phyloP scores from a whole-genome alignment of 2,329 filamentous ascomycete species.

The Plenodomus lindquistii region DNA sequence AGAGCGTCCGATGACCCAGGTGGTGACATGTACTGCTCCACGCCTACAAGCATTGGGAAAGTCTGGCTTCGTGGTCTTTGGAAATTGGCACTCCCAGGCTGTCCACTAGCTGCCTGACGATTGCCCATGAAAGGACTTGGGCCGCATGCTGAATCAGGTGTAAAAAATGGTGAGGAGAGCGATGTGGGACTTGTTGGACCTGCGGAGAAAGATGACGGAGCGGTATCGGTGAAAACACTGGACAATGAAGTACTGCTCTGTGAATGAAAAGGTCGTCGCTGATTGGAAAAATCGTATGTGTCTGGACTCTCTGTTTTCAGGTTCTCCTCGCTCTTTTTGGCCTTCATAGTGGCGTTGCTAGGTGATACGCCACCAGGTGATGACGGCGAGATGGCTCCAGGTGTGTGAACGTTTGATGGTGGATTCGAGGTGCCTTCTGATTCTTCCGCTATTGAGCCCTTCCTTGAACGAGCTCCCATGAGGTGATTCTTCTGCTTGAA shows the following conservation, averaged over 20 bases:
- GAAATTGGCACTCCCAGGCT: constrained; percentile 58
- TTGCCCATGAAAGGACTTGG: constrained; percentile 64
- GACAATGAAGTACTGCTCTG: constrained; percentile 68
- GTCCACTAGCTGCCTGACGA: constrained; percentile 53
- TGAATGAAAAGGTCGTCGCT: constrained; percentile 68
- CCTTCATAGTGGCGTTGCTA: constrained; percentile 66
- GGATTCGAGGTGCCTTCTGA: constrained; percentile 64
- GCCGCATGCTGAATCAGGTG: constrained; percentile 69
- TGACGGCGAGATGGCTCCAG: constrained; percentile 70
- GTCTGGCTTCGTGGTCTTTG: constrained; percentile 86
- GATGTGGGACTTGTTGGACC: constrained; percentile 74
- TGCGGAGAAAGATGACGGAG: constrained; percentile 69
- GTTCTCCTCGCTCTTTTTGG: constrained; percentile 70
- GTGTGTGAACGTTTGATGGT: constrained; percentile 63
- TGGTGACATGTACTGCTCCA: constrained; percentile 62
- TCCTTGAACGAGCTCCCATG: constrained; percentile 57
- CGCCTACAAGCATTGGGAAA: constrained; percentile 69
- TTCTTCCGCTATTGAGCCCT: constrained; percentile 65
- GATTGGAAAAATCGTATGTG: constrained; percentile 62
- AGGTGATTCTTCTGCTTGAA: constrained; percentile 89
- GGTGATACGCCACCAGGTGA: constrained; percentile 71
- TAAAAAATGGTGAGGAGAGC: constrained; percentile 76
- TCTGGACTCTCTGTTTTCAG: constrained; percentile 61
- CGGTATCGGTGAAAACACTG: constrained; percentile 67
- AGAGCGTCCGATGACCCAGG: constrained; percentile 56